Conservation (phyloP, 176 grass and related monocot species). For the Leersia perrieri region DNA sequence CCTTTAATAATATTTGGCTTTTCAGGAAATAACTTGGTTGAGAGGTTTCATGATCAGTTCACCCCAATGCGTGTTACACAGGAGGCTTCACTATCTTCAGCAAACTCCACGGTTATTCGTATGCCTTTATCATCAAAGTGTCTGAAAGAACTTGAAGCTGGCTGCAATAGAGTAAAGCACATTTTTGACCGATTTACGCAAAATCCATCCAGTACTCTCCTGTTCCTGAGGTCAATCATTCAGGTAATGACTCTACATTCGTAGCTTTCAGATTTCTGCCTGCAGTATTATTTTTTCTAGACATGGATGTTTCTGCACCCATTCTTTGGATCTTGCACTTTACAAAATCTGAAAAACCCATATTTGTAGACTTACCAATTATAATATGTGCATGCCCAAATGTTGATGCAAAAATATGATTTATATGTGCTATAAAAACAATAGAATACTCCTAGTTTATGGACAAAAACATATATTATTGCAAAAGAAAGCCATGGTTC, state of each 20-base stretch:
- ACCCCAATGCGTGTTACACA: constrained; percentile 73
- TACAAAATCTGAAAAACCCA: neutral
- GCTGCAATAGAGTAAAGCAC: constrained; percentile 74
- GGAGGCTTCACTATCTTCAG: constrained; percentile 69
- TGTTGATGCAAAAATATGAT: neutral
- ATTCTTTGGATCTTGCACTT: neutral
- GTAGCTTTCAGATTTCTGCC: neutral
- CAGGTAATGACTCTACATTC: constrained; percentile 49
- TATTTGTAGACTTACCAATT: neutral
- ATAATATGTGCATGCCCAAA: neutral
- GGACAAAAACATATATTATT: neutral
- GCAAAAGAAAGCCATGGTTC: constrained; percentile 4
- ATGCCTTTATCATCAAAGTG: constrained; percentile 97
- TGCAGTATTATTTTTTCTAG: neutral
- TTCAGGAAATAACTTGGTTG: constrained; percentile 87
- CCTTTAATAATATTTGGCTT: constrained; percentile 22
- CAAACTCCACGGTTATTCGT: constrained; percentile 84
- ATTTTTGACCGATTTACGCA: constrained; percentile 86
- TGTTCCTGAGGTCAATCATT: constrained; percentile 77
- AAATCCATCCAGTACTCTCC: constrained; percentile 74
- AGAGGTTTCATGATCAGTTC: constrained; percentile 95
- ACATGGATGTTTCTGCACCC: too few relatives aligned
- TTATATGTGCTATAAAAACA: neutral
- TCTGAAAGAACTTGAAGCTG: constrained; percentile 68
- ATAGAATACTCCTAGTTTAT: neutral